Percentiles rank a stretch among this genome's conserved stretches.
phyloP scores from a whole-genome alignment of 108 stramenopile genomes.

The Cyclotella sp. region DNA sequence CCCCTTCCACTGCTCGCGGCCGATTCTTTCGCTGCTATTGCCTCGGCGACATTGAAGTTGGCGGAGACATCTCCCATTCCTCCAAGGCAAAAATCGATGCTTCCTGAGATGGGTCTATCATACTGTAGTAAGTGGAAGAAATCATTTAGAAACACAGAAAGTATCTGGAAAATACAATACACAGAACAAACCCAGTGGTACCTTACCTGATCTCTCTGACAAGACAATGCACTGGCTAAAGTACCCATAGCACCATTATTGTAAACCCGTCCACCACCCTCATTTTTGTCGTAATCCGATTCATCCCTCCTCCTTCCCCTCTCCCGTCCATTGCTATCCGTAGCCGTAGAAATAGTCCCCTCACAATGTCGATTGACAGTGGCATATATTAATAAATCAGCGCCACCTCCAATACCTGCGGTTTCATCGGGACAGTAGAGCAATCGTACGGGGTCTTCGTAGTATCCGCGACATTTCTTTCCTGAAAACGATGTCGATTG shows the following conservation, averaged over 20 bases:
- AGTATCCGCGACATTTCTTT: conserved; percentile 16
- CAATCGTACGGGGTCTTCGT: conserved; percentile 44
- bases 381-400: conserved; percentile 49
- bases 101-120: conserved; percentile 55
- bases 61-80: conserved; percentile 35
- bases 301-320: background rate
- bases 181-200: background rate
- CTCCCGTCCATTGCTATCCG: background rate
- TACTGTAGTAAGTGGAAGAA: conserved; percentile 8
- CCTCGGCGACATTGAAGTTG: conserved; percentile 32
- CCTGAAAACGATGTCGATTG: background rate
- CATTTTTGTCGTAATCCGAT: background rate
- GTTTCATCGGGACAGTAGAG: conserved; percentile 55
- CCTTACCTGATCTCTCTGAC: conserved; percentile 50
- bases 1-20: background rate
- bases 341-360: conserved; percentile 1
- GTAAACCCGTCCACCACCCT: background rate
- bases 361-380: conserved; percentile 55
- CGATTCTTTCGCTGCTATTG: conserved; percentile 20
- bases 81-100: conserved; percentile 52
- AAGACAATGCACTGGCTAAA: conserved; percentile 48
- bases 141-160: background rate
- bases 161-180: background rate
- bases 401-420: conserved; percentile 43
- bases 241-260: conserved; percentile 28